Evolutionary conservation across 768 basidiomycete species (phyloP), one percentile per base, ranked within the genome.

Genomic region (Mycena alexandri): DNA sequence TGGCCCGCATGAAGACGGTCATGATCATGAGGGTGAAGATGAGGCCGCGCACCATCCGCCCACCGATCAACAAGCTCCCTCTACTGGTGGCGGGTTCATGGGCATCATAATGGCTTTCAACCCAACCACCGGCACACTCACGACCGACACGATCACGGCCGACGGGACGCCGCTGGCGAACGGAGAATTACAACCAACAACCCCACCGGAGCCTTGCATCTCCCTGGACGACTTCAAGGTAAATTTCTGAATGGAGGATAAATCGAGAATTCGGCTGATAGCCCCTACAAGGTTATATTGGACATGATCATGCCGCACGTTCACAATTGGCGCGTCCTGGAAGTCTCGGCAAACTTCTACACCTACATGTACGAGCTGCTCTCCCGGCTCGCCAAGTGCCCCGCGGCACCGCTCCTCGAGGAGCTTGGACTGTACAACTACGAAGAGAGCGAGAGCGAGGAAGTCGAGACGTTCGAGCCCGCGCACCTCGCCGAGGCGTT

Each of bases 381-480:
- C 41, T 71, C 73, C 6, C 76, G 81, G 0, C 77, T 89, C 43
- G 80, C 85, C 12, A 68, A 75, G 46, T 79, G 83, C 53, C 75
- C 84, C 1, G 71, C 79, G 4, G 90, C 91, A 17, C 84, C 89
- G 8, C 72, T 83, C 34, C 86, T 92, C 33, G 84, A 87, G 65
- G 76, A 74, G 3, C 78, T 93, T 21, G 79, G 83, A 56, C 76
- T 93, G n/a, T 85, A 85, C 68, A 84, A 88, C 74, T 82, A 86
- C 74, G 87, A 88, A 29, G 85, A 87, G 9, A 60, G 10, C 42
- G 69, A 86, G 19, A 43, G 4, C 5, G 77, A 79, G 42, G 76
- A 77, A 14, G 24, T 33, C 42, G 80, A 79, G 3, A 63, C 61
- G 7, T 87, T 89, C 77, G 65, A 68, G 5, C 83, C 84, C 5